phyloP scores from a whole-genome alignment of 1,284 basidiomycete genomes.

The Irpex lacteus region DNA sequence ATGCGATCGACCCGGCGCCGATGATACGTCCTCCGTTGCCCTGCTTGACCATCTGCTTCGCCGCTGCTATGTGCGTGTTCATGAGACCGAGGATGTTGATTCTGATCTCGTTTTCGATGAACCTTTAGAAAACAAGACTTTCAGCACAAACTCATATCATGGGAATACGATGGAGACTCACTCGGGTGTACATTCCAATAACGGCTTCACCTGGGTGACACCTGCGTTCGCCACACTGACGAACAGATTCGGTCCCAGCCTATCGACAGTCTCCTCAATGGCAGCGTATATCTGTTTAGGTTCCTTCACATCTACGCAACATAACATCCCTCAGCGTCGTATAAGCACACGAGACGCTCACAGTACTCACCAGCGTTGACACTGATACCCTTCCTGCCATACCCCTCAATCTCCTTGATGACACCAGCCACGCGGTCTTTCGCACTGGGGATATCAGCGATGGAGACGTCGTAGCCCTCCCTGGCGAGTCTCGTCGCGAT shows the following conservation, averaged over 20 bases:
- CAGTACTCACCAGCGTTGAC: slow-evolving; percentile 27
- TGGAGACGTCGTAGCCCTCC: slow-evolving; percentile 37
- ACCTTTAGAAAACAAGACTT: not conserved
- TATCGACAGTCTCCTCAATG: slow-evolving; percentile 30
- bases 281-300: slow-evolving; percentile 32
- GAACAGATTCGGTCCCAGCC: slow-evolving; percentile 31
- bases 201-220: slow-evolving; percentile 31
- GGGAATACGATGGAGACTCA: slow-evolving; percentile 16
- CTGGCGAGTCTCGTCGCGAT: slow-evolving; percentile 40
- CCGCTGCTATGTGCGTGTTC: slow-evolving; percentile 36
- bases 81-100: slow-evolving; percentile 33
- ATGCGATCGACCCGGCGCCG: slow-evolving; percentile 33
- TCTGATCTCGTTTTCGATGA: slow-evolving; percentile 32
- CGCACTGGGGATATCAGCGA: slow-evolving; percentile 35
- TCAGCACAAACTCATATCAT: too few relatives aligned
- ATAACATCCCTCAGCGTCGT: not conserved
- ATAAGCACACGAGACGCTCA: too few relatives aligned
- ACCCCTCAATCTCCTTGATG: slow-evolving; percentile 30
- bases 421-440: slow-evolving; percentile 29
- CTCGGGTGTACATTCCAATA: slow-evolving; percentile 32
- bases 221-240: slow-evolving; percentile 41
- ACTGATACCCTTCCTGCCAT: slow-evolving; percentile 30
- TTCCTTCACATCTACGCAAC: slow-evolving; percentile 25
- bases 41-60: slow-evolving; percentile 42
- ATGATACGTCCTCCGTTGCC: slow-evolving; percentile 39